Evolutionary conservation across 2,329 filamentous ascomycete genomes (phyloP), one percentile per base, ranked within the genome.

Genomic region (Coniochaeta hoffmannii): DNA sequence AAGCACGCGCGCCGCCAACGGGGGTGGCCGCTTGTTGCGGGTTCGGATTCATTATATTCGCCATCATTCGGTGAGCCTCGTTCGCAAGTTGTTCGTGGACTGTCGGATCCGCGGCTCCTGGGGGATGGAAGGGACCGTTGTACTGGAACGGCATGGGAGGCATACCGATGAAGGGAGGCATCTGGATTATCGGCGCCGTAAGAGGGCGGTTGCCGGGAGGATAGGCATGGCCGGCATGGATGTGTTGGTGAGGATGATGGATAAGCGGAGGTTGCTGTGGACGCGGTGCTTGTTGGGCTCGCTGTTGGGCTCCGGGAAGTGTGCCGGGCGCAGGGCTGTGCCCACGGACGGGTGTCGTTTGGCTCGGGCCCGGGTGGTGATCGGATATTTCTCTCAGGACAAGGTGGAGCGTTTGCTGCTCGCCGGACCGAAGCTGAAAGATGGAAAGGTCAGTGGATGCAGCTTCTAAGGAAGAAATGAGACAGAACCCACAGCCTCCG

Each of bases 341-440:
- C 57, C 62, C 41, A 57, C 57, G 54, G 31, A 60, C 30, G 3
- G 61, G 53, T 8, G 57, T 62, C 35, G 57, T 55, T 41, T 65
- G 64, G 17, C 62, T 65, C 10, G 66, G 53, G 17, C 55, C 44
- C 12, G 30, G n/a, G 2, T 53, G 56, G 30, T 61, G 58, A 24
- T 73, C 70, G 32, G 60, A 55, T 9, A 62, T 50, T 50, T 75
- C 76, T 60, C 77, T 70, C 46, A 82, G 67, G 22, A 81, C 79
- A 11, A 82, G 70, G 61, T 82, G 79, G 17, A 82, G 72, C 1
- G 77, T 79, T 57, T 82, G 77, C 55, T 74, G 71, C 49, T 79
- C 74, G 36, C 69, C 66, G 22, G 64, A 69, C 38, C 69, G 71
- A 52, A 80, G 65, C 77, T 80, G 57, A 26, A 2, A 46, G 22